Evolutionary conservation across 441 rosid species (phyloP), one percentile per base, ranked within the genome.

Genomic region (Breynia disticha): DNA sequence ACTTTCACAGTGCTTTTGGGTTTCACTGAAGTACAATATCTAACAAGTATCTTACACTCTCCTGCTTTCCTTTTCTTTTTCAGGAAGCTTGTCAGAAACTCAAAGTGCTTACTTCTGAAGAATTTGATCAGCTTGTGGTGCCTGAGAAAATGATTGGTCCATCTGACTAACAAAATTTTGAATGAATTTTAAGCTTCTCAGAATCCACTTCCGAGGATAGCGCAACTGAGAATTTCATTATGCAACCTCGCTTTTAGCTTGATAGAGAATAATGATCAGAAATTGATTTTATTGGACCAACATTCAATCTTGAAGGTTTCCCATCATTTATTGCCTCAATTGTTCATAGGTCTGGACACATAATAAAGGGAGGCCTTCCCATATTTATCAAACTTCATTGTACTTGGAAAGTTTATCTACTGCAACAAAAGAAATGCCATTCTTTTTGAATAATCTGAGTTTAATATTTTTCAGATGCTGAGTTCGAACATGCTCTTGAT

Each of bases 131-230:
- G 22, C 94, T 91, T 41, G 98, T 91, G 62, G 95, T 91, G 44
- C 98, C 98, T 2, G 90, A 82, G 78, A 91, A 86, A 68, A 91
- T 88, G 98, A 82, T 91, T 37, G 94, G 94, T 39, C 98, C 98
- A 47, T 71, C 90, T 12, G 80, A 72, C 65, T 81, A 71, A 87
- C 55, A 8, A 41, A 9, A 28, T 28, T 28, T 28, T 28, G 35
- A 28, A 28, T 4, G 35, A 53, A 50, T 48, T 65, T 24, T 28
- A 28, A 28, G 35, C 35, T 28, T 28, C 44, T 41, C 3, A 41
- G 44, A 41, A 41, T 41, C 44, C 13, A 41, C 10, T 9, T 15
- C 44, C n/a, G 44, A 41, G 44, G 13, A 11, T 4, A 11, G 3
- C 2, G 9, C 44, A 41, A 2, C 7, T 15, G 13, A 4, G 3